phyloP scores from a whole-genome alignment of 78 protist genomes.

The Dictyostelium intermedium region DNA sequence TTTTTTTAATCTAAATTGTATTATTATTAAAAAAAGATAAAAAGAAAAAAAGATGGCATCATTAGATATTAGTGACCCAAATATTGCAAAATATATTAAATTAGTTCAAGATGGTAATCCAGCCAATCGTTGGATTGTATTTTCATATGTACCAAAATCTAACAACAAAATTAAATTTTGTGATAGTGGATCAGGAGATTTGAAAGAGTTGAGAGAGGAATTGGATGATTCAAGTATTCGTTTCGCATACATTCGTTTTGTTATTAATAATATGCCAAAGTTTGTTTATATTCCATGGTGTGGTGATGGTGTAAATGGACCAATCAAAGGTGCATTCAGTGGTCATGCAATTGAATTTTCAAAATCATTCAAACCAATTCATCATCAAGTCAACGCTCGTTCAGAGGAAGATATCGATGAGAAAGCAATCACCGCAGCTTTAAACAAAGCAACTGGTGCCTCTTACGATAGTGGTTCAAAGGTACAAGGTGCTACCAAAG shows the following conservation, averaged over 20 bases:
- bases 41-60: conserved; percentile 16
- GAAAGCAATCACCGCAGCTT: conserved; percentile 29
- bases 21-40: neutral
- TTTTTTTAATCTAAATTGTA: neutral
- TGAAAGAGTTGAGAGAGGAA: conserved; percentile 70
- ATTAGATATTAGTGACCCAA: conserved; percentile 55
- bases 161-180: conserved; percentile 50
- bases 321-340: conserved; percentile 67
- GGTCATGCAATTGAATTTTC: conserved; percentile 53
- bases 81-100: conserved; percentile 23
- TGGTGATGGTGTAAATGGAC: conserved; percentile 84
- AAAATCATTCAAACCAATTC: conserved; percentile 47
- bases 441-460: conserved; percentile 81
- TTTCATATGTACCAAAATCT: conserved; percentile 77
- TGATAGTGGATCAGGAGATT: conserved; percentile 72
- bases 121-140: conserved; percentile 30
- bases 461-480: conserved; percentile 79
- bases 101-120: conserved; percentile 48
- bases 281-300: conserved; percentile 75
- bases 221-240: conserved; percentile 65
- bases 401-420: conserved; percentile 78
- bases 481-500: conserved; percentile 49
- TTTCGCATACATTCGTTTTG: conserved; percentile 58
- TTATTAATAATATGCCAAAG: conserved; percentile 71
- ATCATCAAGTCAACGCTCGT: conserved; percentile 80